These are phyloP conservation scores for Ophiocordyceps australis DNA, from an alignment of 2,329 filamentous ascomycete genomes.

Conservation along the genomic window DNA sequence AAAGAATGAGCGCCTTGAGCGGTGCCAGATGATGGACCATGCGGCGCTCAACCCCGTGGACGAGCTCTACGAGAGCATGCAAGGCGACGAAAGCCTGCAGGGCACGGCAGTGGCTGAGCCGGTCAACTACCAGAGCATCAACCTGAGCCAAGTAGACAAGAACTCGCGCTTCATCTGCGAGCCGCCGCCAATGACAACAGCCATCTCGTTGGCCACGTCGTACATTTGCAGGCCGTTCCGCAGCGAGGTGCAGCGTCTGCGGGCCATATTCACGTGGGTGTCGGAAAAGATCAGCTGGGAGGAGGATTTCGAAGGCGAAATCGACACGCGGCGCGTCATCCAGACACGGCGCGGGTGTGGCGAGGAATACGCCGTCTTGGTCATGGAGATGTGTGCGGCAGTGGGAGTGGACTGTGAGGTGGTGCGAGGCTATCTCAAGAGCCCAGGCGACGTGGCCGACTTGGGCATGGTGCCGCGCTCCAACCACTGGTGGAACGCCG, in stretches of 20 bases:
- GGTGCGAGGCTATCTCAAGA: constrained; percentile 78
- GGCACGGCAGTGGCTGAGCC: constrained; percentile 69
- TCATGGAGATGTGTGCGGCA: constrained; percentile 84
- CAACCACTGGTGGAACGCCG: constrained; percentile 97
- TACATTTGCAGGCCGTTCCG: constrained; percentile 90
- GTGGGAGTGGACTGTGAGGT: constrained; percentile 79
- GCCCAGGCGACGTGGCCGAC: constrained; percentile 69
- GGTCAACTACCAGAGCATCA: constrained; percentile 63
- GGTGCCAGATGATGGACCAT: constrained; percentile 89
- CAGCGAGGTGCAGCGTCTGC: constrained; percentile 79
- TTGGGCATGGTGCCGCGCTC: constrained; percentile 65
- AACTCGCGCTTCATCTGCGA: constrained; percentile 80
- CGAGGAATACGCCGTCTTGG: constrained; percentile 75
- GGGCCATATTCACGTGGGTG: constrained; percentile 95
- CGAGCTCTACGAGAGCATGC: constrained; percentile 64
- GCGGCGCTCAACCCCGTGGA: constrained; percentile 80
- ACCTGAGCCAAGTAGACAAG: constrained; percentile 82
- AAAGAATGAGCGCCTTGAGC: constrained; percentile 63
- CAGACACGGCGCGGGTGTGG: constrained; percentile 70
- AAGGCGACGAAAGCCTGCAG: constrained; percentile 81
- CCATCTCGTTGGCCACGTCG: constrained; percentile 67
- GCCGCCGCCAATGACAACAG: constrained; percentile 65
- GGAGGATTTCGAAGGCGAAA: constrained; percentile 72
- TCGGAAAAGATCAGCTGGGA: constrained; percentile 93
- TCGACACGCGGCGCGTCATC: constrained; percentile 71